Conservation (phyloP, 2,329 filamentous ascomycete species). For the Conoideocrella luteorostrata region DNA sequence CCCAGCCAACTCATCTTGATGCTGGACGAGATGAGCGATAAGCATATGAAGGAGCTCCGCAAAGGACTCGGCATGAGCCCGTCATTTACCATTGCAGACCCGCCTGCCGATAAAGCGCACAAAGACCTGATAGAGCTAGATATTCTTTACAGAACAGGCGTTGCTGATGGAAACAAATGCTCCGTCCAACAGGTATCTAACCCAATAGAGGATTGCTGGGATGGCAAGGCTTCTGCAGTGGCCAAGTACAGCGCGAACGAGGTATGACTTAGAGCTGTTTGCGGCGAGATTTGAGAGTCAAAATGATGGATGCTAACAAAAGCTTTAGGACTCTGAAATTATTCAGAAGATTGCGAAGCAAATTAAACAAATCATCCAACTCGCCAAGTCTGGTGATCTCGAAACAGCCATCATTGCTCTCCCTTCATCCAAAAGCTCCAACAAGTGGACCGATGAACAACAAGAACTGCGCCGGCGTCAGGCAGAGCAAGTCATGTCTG, state of each 20-base stretch:
- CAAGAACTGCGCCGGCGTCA: conserved; percentile 42
- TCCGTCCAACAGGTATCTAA: conserved; percentile 33
- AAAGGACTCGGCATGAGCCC: conserved; percentile 28
- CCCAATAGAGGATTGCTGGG: conserved; percentile 41
- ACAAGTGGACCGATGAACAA: conserved; percentile 34
- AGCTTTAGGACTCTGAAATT: conserved; percentile 30
- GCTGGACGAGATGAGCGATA: conserved; percentile 48
- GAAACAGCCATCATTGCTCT: conserved; percentile 53
- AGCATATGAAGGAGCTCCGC: conserved; percentile 39
- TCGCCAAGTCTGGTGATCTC: conserved; percentile 43
- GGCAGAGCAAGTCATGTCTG: conserved; percentile 40
- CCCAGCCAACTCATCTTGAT: conserved; percentile 53
- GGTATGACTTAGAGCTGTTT: too few species aligned
- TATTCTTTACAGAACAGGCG: conserved; percentile 29
- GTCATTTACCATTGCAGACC: conserved; percentile 43
- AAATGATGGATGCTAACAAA: conserved; percentile 17
- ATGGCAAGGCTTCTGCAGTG: conserved; percentile 24
- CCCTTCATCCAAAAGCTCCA: conserved; percentile 35
- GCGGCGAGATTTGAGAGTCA: too few species aligned
- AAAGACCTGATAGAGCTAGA: conserved; percentile 35
- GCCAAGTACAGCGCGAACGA: conserved; percentile 1
- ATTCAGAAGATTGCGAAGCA: conserved; percentile 38
- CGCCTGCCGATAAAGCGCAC: conserved; percentile 37
- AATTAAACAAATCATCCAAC: conserved; percentile 37
- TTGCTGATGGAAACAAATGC: conserved; percentile 31